Evolutionary conservation across 1,284 basidiomycete species (phyloP), one percentile per base, ranked within the genome.

Genomic region (Coniferiporia weirii): DNA sequence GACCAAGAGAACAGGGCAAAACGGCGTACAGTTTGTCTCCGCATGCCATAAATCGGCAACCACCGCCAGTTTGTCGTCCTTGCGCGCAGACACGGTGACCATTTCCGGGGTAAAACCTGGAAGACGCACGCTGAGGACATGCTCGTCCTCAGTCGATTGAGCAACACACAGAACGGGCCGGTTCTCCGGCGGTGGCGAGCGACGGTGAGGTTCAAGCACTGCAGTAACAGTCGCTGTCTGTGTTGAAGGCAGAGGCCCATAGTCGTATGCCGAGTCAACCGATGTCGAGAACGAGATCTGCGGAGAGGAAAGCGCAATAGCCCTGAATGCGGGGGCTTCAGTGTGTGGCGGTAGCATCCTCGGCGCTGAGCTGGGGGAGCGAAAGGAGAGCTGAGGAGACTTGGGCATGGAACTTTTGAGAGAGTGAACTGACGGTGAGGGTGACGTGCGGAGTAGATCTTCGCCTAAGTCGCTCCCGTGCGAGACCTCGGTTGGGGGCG

Each of bases 11-110:
- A 17, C 43, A 12, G 20, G 27, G 27, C 27, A 27, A 27, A 27
- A 27, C 27, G 27, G 66, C 69, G 64, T 61, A 70, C 69, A 68
- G 55, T 70, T 65, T 38, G 62, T 44, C 57, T 69, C 68, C 12
- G 59, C 51, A 50, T 69, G 64, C 69, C 69, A 70, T 50, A 69
- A 55, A 59, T 69, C 68, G 19, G 68, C 69, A 9, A 68, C 65
- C n/a, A 70, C 64, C 1, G 65, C 64, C 22, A 70, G 59, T 54
- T 65, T 64, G 56, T 66, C 62, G 17, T 67, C 67, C 59, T 62
- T 68, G 65, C 57, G 63, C 61, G 59, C 64, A 63, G 46, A 59
- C 35, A 62, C 50, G 27, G 57, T 59, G 35, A 62, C 61, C 61
- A 62, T 62, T 45, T 62, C 61, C 36, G 61, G 61, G n/a, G 52